Evolutionary conservation across 2,329 filamentous ascomycete species (phyloP), one percentile per base, ranked within the genome.

Genomic region (Exserohilum rostratum): DNA sequence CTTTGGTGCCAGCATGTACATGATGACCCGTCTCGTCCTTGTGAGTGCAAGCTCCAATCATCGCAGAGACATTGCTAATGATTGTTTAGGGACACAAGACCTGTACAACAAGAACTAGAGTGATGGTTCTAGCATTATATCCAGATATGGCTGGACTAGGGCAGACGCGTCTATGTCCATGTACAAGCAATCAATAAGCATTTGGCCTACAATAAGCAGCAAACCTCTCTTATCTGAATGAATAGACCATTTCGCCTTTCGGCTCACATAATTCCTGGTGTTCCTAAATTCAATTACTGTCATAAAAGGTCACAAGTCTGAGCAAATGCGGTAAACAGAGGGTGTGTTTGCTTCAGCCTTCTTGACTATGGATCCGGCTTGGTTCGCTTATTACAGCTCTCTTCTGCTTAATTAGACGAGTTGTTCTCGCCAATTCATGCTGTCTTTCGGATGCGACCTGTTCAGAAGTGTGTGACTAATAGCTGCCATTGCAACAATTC

Each of bases 11-110:
- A 80, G 70, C 61, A 79, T 90, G 78, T 93, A 90, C 81, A 88
- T 87, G 80, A 87, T 89, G 80, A 79, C 82, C 75, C 88, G 90
- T 74, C 86, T 90, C 80, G 79, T 90, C 62, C 74, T 87, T 39
- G 77, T 79, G 74, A 37, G 77, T 67, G 11, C 9, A 11, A 15
- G 10, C n/a, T 40, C 31, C 12, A 4, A 10, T 10, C n/a, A 40
- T 13, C n/a, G n/a, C 10, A 12, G 9, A 34, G 20, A 3, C 20
- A n/a, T 9, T 31, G 13, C 44, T 50, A 31, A 62, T 58, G 34
- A 56, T 44, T 12, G 46, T 13, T 1, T 45, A 78, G 60, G 90
- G 90, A 70, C 85, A 93, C 83, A 93, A 91, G 85, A 90, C 87
- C 59, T 92, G 87, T 90, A 66, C 39, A 67, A 71, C 60, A 73